Evolutionary conservation across 169 alveolate genomes (phyloP), one percentile per base, ranked within the genome.

Genomic region (Plasmodium sp.): DNA sequence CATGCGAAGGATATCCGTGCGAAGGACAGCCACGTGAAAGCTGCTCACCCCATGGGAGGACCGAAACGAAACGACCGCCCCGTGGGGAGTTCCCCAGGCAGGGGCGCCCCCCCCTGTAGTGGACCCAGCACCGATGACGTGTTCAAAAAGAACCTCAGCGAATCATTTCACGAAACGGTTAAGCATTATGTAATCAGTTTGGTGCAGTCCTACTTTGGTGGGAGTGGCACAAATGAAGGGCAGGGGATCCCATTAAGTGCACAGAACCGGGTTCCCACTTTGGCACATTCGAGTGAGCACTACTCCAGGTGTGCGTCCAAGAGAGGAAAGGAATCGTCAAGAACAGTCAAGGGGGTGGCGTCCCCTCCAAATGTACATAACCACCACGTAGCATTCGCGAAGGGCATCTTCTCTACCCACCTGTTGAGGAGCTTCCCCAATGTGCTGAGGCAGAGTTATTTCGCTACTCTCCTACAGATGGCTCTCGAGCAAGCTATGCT

Each of bases 401-500:
- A 62, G 7, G 51, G 80, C 41, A 3, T 14, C 7, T 16, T 58
- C 43, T 10, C 48, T 36, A 71, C 48, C 16, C 0, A 43, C 18
- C 58, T 74, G 5, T 1, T 48, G 27, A 22, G 41, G 5, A 74
- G 12, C 18, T 33, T 22, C 39, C 27, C 75, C 36, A 2, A 27
- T 74, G 34, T 4, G 0, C n/a, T 2, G n/a, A 71, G 1, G 18
- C 18, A 80, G 41, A 90, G 48, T 1, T 41, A 27, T 72, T 27
- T 39, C 16, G 34, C 6, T 10, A 9, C 27, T 48, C 58, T 90
- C 51, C 72, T 80, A 22, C 81, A 90, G 22, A 48, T 80, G n/a
- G 51, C 82, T 16, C 74, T 80, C 36, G n/a, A 62, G 18, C 94
- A 80, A 48, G 51, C 67, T 67, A 4, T 62, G 51, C 51, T 90